These are phyloP conservation scores for Hordeum pubiflorum DNA, from an alignment of 202 grass and related monocot species.

Conservation along the genomic window DNA sequence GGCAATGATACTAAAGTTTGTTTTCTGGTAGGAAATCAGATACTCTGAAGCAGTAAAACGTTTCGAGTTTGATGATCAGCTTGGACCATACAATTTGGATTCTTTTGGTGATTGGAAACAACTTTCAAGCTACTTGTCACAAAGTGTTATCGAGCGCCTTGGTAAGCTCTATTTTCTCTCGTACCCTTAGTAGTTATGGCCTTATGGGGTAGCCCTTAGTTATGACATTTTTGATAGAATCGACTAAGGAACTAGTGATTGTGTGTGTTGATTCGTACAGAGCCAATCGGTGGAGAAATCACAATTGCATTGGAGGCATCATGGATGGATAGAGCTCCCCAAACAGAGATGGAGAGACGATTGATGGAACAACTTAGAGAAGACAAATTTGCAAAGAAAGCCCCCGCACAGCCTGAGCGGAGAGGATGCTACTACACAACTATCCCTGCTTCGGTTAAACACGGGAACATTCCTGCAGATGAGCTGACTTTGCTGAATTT, in stretches of 20 bases:
- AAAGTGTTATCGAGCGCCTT: conserved; percentile 52
- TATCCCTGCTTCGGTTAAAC: conserved; percentile 71
- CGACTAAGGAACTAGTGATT: neutral
- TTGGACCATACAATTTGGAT: conserved; percentile 78
- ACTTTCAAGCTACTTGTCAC: conserved; percentile 11
- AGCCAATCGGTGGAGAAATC: conserved; percentile 81
- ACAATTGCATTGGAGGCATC: conserved; percentile 67
- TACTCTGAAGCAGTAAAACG: conserved; percentile 72
- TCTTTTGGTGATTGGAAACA: conserved; percentile 51
- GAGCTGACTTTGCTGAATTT: conserved; percentile 80
- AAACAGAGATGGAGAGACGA: conserved; percentile 58
- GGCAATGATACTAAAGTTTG: conserved; percentile 20
- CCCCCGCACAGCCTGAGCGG: conserved; percentile 31
- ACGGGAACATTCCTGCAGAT: conserved; percentile 48
- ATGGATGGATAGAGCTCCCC: conserved; percentile 56
- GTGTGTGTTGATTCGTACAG: conserved; percentile 32
- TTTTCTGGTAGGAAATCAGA: conserved; percentile 69
- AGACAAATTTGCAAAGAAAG: conserved; percentile 46
- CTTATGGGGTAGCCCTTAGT: neutral
- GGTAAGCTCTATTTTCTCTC: conserved; percentile 40
- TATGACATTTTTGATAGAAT: conserved; percentile 4
- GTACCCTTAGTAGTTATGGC: neutral
- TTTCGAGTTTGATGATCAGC: conserved; percentile 70
- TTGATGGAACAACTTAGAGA: conserved; percentile 68
- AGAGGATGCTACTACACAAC: conserved; percentile 78